These are phyloP conservation scores for Mimosa bimucronata DNA, from an alignment of 306 rosid species.

Conservation along the genomic window DNA sequence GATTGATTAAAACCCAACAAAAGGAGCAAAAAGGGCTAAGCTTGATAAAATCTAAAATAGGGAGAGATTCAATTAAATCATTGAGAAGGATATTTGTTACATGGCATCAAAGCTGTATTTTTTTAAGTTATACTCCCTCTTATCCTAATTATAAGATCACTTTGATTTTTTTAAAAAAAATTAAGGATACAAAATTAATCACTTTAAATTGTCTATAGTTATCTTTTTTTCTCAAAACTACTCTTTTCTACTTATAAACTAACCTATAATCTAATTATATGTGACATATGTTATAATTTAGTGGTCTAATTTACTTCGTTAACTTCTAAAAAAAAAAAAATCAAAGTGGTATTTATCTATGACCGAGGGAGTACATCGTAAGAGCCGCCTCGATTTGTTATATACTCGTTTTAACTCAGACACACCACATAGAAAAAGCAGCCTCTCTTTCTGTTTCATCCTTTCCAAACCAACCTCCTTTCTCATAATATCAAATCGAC, in stretches of 20 bases:
- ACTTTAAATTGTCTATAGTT: too few relatives aligned
- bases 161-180: too few relatives aligned
- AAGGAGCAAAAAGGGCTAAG: not conserved
- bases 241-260: too few relatives aligned
- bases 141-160: too few relatives aligned
- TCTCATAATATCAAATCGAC: not conserved
- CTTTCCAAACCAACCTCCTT: not conserved
- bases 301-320: too few relatives aligned
- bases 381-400: not conserved
- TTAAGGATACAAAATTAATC: too few relatives aligned
- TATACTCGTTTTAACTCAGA: not conserved
- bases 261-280: too few relatives aligned
- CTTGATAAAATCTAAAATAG: not conserved
- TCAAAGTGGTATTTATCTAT: too few relatives aligned
- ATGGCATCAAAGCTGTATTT: not conserved
- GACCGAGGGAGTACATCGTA: too few relatives aligned
- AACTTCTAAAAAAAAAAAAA: too few relatives aligned
- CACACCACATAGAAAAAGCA: slow-evolving; percentile 2
- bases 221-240: too few relatives aligned
- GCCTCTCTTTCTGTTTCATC: not conserved
- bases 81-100: not conserved
- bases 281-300: too few relatives aligned
- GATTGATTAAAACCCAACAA: not conserved
- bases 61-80: not conserved
- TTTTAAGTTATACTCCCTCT: not conserved